Base-by-base conservation (phyloP, 306 rosid genomes). In the Medicago arabica region DNA sequence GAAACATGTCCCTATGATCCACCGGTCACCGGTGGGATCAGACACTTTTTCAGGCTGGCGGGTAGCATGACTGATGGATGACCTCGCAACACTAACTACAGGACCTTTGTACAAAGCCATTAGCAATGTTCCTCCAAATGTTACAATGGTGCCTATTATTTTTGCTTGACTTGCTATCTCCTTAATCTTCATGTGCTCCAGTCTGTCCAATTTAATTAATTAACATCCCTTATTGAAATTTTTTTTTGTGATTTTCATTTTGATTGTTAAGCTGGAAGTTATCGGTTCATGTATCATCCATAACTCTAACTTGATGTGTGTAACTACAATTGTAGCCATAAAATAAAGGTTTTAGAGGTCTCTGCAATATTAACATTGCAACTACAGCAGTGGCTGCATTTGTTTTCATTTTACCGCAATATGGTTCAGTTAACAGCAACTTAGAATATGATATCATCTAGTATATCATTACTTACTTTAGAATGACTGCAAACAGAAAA, bases 91-190 rank as follows among this genome's bases (percentile, higher is more conserved):
- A 44, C 76, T 72, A 28, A 93, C 53, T 0, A 78, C 77, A 0
- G 97, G 93, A 19, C 98, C 97, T 81, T 89, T 93, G 86, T 88
- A 91, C 1, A 91, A 28, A 28, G 96, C 90, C 97, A 93, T 88
- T 1, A 91, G 8, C 83, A 94, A 87, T 3, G 97, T 94, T 72
- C 97, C 98, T 7, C 86, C 82, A 2, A 94, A 87, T 0, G 97
- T 90, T 69, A 89, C 75, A 59, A 57, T 67, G 0, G 98, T 94
- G 6, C 98, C 98, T 1, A 86, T 36, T 76, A 94, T 81, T 80
- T 94, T 94, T 0, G 93, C 96, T 71, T 88, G 95, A 28, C 93
- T 85, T 51, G 84, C 69, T 5, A 86, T 8, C 70, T 81, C 90
- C 84, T 78, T 90, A 5, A 90, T 85, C 77, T 90, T 82, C 83